A percentile compares a stretch with the other conserved stretches of the same genome.
These are phyloP conservation scores for Conticribra weissflogii DNA, from an alignment of 108 stramenopile species.

Conservation along the genomic window DNA sequence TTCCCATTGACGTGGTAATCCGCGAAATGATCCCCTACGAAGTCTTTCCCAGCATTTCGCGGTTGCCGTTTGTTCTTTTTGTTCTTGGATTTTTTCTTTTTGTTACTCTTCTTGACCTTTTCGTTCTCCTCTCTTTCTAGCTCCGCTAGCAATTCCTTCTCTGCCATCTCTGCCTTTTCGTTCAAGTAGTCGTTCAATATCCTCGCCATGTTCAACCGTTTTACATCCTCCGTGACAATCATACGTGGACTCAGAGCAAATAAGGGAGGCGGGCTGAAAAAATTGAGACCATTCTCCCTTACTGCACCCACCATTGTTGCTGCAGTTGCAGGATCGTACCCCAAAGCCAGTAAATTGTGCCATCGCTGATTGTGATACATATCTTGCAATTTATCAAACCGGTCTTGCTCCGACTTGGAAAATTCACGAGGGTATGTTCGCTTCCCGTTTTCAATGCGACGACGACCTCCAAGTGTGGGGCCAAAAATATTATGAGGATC, in stretches of 20 bases:
- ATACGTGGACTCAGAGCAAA: conserved; percentile 22
- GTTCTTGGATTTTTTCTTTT: neutral
- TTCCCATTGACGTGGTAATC: no score
- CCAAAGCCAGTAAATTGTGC: conserved; percentile 10
- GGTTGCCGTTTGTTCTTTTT: neutral
- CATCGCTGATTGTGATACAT: conserved; percentile 25
- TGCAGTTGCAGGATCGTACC: conserved; percentile 15
- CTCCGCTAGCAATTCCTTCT: conserved; percentile 13
- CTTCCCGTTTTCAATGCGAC: conserved; percentile 1
- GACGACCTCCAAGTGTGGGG: conserved; percentile 3
- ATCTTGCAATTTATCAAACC: conserved; percentile 18
- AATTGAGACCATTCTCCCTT: neutral
- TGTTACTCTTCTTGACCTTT: conserved; percentile 13
- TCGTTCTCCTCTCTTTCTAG: conserved; percentile 18
- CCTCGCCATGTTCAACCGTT: conserved; percentile 5
- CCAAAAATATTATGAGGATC: conserved; percentile 3
- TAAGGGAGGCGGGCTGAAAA: conserved; percentile 5
- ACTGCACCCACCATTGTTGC: conserved; percentile 12
- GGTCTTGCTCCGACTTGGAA: conserved; percentile 6
- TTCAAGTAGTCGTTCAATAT: conserved; percentile 12
- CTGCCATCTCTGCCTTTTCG: conserved; percentile 8
- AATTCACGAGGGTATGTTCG: conserved; percentile 14
- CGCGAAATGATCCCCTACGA: no score
- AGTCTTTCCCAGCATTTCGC: no score
- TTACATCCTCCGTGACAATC: conserved; percentile 7